Conservation (phyloP, 805 yeast species). For the Geotrichum ghanense region DNA sequence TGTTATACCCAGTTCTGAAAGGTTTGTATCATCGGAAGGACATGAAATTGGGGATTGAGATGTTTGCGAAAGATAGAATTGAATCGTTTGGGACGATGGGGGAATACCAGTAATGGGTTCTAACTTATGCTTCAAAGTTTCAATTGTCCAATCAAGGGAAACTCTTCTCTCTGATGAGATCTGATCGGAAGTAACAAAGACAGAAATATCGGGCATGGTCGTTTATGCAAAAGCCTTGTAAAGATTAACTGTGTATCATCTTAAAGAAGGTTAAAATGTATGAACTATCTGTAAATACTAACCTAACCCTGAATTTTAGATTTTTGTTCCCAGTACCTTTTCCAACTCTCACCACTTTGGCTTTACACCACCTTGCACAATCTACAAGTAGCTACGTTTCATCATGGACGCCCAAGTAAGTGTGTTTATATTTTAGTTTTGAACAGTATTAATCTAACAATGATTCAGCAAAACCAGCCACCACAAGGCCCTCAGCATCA, state of each 20-base stretch:
- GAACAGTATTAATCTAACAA: too few species aligned
- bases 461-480: background rate
- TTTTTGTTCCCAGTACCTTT: too few species aligned
- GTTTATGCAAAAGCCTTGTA: background rate
- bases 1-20: slow-evolving; percentile 17
- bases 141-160: slow-evolving; percentile 49
- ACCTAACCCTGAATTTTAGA: slow-evolving; percentile 1
- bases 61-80: slow-evolving; percentile 18
- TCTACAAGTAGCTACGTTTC: background rate
- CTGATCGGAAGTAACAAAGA: slow-evolving; percentile 51
- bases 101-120: slow-evolving; percentile 70
- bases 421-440: background rate
- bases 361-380: background rate
- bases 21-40: slow-evolving; percentile 7
- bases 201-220: slow-evolving; percentile 32
- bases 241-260: too few species aligned
- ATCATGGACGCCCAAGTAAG: background rate
- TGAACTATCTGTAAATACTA: background rate
- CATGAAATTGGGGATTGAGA: slow-evolving; percentile 9
- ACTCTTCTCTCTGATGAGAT: slow-evolving; percentile 62
- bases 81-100: slow-evolving; percentile 36
- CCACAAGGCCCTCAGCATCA: slow-evolving; percentile 6
- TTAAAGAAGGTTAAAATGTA: too few species aligned
- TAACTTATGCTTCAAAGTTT: slow-evolving; percentile 39
- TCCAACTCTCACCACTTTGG: background rate